These are phyloP conservation scores for Penicillium aurantiogriseum DNA, from an alignment of 2,329 filamentous ascomycete species.

Conservation along the genomic window DNA sequence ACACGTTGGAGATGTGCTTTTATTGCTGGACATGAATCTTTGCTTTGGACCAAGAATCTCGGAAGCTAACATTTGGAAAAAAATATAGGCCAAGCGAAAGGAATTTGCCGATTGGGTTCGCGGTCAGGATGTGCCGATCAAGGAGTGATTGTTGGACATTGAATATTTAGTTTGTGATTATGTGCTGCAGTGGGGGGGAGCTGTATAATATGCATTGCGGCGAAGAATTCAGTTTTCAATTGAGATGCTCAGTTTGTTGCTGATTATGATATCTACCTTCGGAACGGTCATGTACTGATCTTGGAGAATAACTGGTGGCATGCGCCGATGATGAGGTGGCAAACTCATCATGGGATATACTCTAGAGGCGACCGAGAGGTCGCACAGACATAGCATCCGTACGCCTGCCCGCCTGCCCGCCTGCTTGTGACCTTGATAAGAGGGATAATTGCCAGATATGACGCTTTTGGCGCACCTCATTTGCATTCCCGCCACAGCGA, in stretches of 20 bases:
- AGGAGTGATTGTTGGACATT: slow-evolving; percentile 23
- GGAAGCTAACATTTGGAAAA: slow-evolving; percentile 14
- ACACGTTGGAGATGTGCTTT: neutral
- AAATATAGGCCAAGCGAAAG: slow-evolving; percentile 57
- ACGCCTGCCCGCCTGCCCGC: neutral
- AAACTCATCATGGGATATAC: neutral
- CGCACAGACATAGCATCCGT: neutral
- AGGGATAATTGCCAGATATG: neutral
- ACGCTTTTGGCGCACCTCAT: slow-evolving; percentile 1
- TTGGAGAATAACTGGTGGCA: neutral
- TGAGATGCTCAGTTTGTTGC: slow-evolving; percentile 4
- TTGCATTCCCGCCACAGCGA: slow-evolving; percentile 1
- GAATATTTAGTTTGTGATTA: neutral
- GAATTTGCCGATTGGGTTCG: slow-evolving; percentile 76
- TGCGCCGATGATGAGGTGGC: neutral
- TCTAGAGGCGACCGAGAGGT: neutral
- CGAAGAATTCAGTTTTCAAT: slow-evolving; percentile 13
- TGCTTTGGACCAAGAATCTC: neutral
- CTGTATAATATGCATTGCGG: slow-evolving; percentile 24
- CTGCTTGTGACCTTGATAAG: neutral
- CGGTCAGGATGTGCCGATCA: slow-evolving; percentile 32
- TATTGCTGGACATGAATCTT: neutral
- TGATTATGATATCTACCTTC: neutral
- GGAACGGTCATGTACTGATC: neutral
- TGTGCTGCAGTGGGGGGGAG: slow-evolving; percentile 2